A percentile compares a stretch with the other conserved stretches of the same genome.
phyloP scores from a whole-genome alignment of 495 filamentous ascomycete species.

The Aspergillus bertholletiae region DNA sequence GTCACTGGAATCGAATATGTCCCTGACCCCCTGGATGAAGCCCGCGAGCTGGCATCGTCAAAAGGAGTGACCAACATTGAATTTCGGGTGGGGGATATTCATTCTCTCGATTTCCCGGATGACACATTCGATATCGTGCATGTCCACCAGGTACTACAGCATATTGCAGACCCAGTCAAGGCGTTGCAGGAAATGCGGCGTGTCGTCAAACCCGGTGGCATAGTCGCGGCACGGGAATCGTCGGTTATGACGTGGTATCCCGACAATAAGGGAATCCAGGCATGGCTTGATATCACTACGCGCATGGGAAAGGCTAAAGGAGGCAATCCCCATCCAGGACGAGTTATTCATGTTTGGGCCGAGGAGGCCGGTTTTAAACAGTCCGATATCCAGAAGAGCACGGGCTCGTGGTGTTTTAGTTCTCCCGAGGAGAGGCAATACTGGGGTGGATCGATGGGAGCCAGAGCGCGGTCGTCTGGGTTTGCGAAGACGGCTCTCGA shows the following conservation, averaged over 20 bases:
- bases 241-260: slow-evolving; percentile 47
- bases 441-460: slow-evolving; percentile 49
- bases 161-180: slow-evolving; percentile 43
- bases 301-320: slow-evolving; percentile 33
- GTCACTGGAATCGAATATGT: slow-evolving; percentile 46
- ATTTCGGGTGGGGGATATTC: slow-evolving; percentile 48
- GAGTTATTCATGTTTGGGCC: slow-evolving; percentile 47
- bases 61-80: slow-evolving; percentile 41
- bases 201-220: slow-evolving; percentile 47
- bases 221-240: slow-evolving; percentile 49
- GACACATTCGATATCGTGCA: slow-evolving; percentile 58
- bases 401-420: slow-evolving; percentile 48
- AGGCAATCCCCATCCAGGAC: slow-evolving; percentile 46
- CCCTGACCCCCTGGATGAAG: slow-evolving; percentile 36
- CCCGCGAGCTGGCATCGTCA: slow-evolving; percentile 32
- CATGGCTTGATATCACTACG: slow-evolving; percentile 36
- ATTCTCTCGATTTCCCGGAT: slow-evolving; percentile 42
- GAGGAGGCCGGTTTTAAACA: slow-evolving; percentile 41
- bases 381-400: slow-evolving; percentile 30
- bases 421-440: slow-evolving; percentile 36
- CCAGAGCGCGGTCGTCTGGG: slow-evolving; percentile 32
- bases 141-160: slow-evolving; percentile 54
- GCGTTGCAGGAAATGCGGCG: slow-evolving; percentile 50
- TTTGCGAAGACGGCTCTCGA: slow-evolving; percentile 35
- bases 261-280: slow-evolving; percentile 33